Evolutionary conservation across 176 grass and related monocot species (phyloP), one percentile per base, ranked within the genome.

Genomic region (Elymus sibiricus): DNA sequence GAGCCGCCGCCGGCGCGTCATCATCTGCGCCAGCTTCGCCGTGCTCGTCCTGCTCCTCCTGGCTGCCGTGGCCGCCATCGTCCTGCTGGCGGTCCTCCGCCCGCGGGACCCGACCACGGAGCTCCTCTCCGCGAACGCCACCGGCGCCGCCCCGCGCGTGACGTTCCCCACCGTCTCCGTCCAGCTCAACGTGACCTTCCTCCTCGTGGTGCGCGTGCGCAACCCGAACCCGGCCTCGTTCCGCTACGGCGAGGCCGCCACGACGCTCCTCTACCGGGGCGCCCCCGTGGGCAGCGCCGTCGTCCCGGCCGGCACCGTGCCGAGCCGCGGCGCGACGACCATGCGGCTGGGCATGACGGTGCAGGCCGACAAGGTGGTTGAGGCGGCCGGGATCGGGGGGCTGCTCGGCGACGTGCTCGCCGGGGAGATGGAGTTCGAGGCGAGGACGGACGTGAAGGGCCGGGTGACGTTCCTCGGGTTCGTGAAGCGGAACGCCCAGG

Each of bases 211-310:
- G 40, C 85, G 88, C 51, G 88, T 99, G 17, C 60, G 85, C 75
- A 99, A 99, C 85, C 97, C 90, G 38, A 99, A 99, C 79, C 83
- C 87, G 56, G 90, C 80, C 26, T 51, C 79, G 78, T 99, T 99
- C 92, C 64, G 75, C 17, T 67, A 94, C 86, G 61, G 43, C 31
- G 22, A 64, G 9, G 87, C 90, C 28, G 21, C 67, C 37, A 71
- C 92, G 37, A 1, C 32, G 14, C 88, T 99, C 70, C 74, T 86
- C 42, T 99, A 99, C 88, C 90, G 85, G 70, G 82, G 89, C 35
- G 68, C 87, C 2, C 32, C 79, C 34, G 90, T 99, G 2, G 97
- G 92, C 34, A 63, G 77, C 35, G 88, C 84, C 9, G 73, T 32
- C 37, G 74, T 99, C 7, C 90, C 85, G 7, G 55, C 90, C 0